Evolutionary conservation across 1,139 yeast species (phyloP).

Genomic region (Hyphopichia burtonii): DNA sequence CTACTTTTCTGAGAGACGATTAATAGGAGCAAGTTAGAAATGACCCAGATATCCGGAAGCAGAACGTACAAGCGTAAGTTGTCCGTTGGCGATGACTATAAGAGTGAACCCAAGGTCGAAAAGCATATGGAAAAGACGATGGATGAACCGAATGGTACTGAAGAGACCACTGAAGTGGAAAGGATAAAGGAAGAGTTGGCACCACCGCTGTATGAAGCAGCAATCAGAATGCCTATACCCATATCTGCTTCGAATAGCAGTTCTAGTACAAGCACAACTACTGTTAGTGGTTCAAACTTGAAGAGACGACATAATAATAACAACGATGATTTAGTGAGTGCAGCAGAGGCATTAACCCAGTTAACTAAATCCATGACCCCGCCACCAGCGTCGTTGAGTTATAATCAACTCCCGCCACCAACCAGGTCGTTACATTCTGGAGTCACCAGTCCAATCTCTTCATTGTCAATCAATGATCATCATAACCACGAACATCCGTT

Average conservation of each 20-base stretch:
- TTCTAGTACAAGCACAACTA: not conserved
- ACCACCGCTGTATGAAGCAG: not conserved
- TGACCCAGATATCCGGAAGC: not conserved
- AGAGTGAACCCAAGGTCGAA: too few relatives aligned
- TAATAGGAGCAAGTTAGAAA: too few relatives aligned
- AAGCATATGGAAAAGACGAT: too few relatives aligned
- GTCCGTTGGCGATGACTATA: not conserved
- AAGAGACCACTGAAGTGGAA: too few relatives aligned
- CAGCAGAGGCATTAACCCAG: slow-evolving; percentile 45
- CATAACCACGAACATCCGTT: slow-evolving; percentile 33
- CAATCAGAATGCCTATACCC: not conserved
- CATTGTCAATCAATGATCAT: slow-evolving; percentile 13
- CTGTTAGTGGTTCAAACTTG: slow-evolving; percentile 5
- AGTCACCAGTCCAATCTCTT: slow-evolving; percentile 12
- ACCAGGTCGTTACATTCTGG: slow-evolving; percentile 13
- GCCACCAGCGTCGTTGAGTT: not conserved
- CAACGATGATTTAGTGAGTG: slow-evolving; percentile 33
- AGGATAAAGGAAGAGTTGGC: too few relatives aligned
- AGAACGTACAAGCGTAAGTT: not conserved
- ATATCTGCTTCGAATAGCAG: not conserved
- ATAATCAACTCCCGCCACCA: too few relatives aligned
- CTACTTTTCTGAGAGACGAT: too few relatives aligned
- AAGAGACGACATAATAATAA: slow-evolving; percentile 1
- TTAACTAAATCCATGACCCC: slow-evolving; percentile 19
- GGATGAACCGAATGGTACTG: too few relatives aligned